phyloP scores from a whole-genome alignment of 441 rosid genomes.

The Pelargonium citronellum region DNA sequence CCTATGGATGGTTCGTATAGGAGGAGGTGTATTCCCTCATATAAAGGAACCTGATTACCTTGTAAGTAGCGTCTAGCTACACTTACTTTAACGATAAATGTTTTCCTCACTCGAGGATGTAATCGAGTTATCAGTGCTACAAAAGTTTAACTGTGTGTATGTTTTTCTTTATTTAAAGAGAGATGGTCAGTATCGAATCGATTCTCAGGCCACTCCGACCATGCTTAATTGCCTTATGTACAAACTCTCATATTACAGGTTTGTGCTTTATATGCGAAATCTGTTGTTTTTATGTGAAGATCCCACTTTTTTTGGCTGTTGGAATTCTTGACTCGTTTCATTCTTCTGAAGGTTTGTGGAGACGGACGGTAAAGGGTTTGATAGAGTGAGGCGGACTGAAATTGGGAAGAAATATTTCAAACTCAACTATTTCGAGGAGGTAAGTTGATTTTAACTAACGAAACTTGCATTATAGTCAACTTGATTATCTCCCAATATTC shows the following conservation, averaged over 20 bases:
- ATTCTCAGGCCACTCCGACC: slow-evolving; percentile 89
- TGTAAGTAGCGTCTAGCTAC: slow-evolving; percentile 33
- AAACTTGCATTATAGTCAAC: not conserved
- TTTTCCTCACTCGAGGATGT: not conserved
- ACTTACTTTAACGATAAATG: not conserved
- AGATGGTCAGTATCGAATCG: slow-evolving; percentile 94
- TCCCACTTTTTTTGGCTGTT: slow-evolving; percentile 16
- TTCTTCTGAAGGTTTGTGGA: slow-evolving; percentile 76
- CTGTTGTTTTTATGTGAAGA: slow-evolving; percentile 6
- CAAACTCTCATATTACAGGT: slow-evolving; percentile 99
- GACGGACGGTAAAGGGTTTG: slow-evolving; percentile 86
- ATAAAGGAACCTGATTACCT: slow-evolving; percentile 98
- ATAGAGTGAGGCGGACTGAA: slow-evolving; percentile 87
- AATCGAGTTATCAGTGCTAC: not conserved
- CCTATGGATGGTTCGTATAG: slow-evolving; percentile 99
- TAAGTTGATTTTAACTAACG: slow-evolving; percentile 23
- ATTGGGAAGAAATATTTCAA: slow-evolving; percentile 92
- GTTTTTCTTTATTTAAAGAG: slow-evolving; percentile 42
- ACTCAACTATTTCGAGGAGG: slow-evolving; percentile 98
- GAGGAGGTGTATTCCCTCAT: slow-evolving; percentile 99
- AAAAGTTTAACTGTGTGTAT: not conserved
- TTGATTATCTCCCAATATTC: not conserved
- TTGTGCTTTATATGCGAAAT: slow-evolving; percentile 14
- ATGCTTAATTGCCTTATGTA: slow-evolving; percentile 96
- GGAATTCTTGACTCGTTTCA: slow-evolving; percentile 7